Evolutionary conservation across 2,329 filamentous ascomycete species (phyloP), one percentile per base, ranked within the genome.

Genomic region (Moelleriella libera): DNA sequence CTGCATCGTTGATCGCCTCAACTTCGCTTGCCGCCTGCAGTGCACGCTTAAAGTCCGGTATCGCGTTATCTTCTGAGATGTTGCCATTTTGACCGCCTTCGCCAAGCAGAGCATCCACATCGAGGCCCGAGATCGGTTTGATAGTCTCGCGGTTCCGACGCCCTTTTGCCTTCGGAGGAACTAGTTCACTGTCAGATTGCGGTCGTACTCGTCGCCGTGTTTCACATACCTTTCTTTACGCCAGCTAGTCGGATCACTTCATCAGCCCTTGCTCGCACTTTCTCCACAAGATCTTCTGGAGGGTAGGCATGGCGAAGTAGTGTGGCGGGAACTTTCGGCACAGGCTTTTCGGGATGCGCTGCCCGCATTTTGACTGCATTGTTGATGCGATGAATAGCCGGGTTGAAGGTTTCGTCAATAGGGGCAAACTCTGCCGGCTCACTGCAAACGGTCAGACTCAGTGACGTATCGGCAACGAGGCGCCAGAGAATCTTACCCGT

Each of bases 1-100:
- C 74, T 1, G 84, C 83, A 14, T 82, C 75, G 50, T 78, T 71
- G 47, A 94, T 76, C 4, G 75, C 71, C 1, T 75, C 67, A 1
- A 83, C 67, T 30, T 81, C 74, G 6, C 78, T 72, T 0, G 83
- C 73, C 1, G 68, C 66, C 1, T 71, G 71, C 12, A 97, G 70
- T 3, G 82, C 75, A 61, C 88, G 87, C 60, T 89, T 94, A 75
- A 95, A 96, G 50, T 90, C 86, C 0, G 92, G 88, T 5, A 97
- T 80, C 1, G 89, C 80, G 53, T 97, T 97, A 8, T 83, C 74
- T 0, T 75, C 61, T 2, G 70, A 69, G 28, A 80, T 71, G n/a
- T 54, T 54, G 5, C 53, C 57, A 48, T 66, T 68, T 51, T 64
- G 64, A 30, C 66, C 67, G n/a, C 41, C 42, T 44, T 72, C 76